Percentiles rank a stretch among this genome's conserved stretches.
phyloP scores from a whole-genome alignment of 192 early-diverging fungal genomes.

The Kickxella alabastrina region DNA sequence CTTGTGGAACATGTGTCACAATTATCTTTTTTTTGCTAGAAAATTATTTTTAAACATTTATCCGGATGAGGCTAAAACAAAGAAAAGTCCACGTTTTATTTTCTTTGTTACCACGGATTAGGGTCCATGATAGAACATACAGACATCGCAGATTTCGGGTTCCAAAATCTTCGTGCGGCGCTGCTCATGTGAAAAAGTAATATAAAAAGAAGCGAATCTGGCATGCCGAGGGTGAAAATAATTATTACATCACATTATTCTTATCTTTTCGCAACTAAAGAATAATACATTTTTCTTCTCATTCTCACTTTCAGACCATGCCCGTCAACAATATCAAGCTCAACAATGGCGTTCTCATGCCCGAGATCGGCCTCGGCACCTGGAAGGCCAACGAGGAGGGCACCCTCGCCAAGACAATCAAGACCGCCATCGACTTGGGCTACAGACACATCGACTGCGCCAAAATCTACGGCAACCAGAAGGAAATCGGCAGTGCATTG shows the following conservation, averaged over 20 bases:
- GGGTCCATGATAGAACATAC: too few species aligned
- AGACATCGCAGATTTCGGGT: too few species aligned
- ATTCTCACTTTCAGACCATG: constrained; percentile 13
- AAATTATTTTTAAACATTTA: too few species aligned
- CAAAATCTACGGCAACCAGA: constrained; percentile 69
- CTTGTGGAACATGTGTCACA: neutral
- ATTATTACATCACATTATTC: too few species aligned
- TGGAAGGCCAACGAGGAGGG: constrained; percentile 58
- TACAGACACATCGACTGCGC: constrained; percentile 74
- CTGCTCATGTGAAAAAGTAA: too few species aligned
- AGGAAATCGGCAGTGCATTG: constrained; percentile 74
- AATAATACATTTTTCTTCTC: neutral
- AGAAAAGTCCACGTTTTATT: too few species aligned
- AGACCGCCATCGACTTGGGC: constrained; percentile 60
- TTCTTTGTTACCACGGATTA: too few species aligned
- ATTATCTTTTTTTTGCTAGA: constrained; percentile 1
- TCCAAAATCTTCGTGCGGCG: too few species aligned
- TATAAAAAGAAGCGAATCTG: too few species aligned
- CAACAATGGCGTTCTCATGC: constrained; percentile 63
- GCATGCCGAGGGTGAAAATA: too few species aligned
- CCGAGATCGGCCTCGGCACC: constrained; percentile 60
- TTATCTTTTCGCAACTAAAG: neutral
- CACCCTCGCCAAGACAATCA: constrained; percentile 58
- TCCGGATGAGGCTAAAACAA: too few species aligned
- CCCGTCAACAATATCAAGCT: constrained; percentile 50